Evolutionary conservation across 1,284 basidiomycete genomes (phyloP), one percentile per base, ranked within the genome.

Genomic region (Boletellus deceptivus): DNA sequence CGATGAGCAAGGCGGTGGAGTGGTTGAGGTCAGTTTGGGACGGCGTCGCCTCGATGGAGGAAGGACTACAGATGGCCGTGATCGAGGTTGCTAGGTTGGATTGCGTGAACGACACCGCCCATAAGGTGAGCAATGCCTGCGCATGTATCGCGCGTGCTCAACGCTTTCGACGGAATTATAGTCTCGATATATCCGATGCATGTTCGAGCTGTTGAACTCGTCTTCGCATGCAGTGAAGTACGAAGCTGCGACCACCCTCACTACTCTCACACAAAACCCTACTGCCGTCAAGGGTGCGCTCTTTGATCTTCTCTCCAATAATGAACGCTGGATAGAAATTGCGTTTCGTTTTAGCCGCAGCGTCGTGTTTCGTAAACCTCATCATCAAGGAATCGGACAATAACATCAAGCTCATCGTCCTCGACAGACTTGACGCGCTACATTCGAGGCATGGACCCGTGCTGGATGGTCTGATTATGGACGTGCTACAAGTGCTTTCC

Each of bases 331-430:
- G 10, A 35, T 56, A 18, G 13, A 29, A 48, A 37, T 40, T 25
- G 41, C 11, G 25, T 34, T 8, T n/a, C 35, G 5, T 35, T 39
- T 47, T 57, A 93, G 95, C 97, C 55, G 89, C 96, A 42, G 95
- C 93, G 1, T 83, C 86, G 11, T 91, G 86, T 52, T 86, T 98
- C 59, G 92, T 98, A 62, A 91, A 86, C 62, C 84, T 99, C 50
- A 86, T 95, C 52, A 80, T 91, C 67, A 96, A 95, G 74, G 95
- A 98, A 73, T 93, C 93, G 2, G 96, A 98, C 76, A 99, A 99
- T 76, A 99, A 99, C 62, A 96, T 98, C 72, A 99, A 99, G 73
- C 83, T 99, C 52, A 99, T 99, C 58, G 97, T 99, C 10, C 81
- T 99, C 31, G 93, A 97, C 67, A 86, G 97, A 43, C 84, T 99